Conservation (phyloP, 2,329 filamentous ascomycete species). For the Chaetothyriales sp. region DNA sequence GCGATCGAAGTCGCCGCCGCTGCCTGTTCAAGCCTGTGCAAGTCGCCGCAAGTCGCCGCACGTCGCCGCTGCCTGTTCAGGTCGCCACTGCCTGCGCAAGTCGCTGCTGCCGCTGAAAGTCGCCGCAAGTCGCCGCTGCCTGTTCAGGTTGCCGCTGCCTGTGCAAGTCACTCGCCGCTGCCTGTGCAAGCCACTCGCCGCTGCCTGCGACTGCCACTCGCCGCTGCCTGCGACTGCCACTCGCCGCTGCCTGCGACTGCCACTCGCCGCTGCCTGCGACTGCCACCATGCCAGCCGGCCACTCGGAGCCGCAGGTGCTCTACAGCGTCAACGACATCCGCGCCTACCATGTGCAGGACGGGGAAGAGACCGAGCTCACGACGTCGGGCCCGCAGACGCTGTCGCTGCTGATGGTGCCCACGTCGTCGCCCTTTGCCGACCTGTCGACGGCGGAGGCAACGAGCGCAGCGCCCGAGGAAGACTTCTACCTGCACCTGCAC, state of each 20-base stretch:
- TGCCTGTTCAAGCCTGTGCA: too few relatives aligned
- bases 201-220: too few relatives aligned
- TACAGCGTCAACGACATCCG: constrained; percentile 62
- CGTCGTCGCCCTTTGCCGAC: constrained; percentile 54
- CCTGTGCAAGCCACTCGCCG: background rate
- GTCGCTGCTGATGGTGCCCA: constrained; percentile 90
- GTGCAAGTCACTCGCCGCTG: background rate
- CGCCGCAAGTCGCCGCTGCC: too few relatives aligned
- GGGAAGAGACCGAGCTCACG: constrained; percentile 69
- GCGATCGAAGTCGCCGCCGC: background rate
- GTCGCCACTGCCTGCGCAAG: too few relatives aligned
- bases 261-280: background rate
- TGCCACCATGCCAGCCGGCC: constrained; percentile 27
- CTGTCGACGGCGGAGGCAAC: constrained; percentile 44
- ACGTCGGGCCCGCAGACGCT: constrained; percentile 78
- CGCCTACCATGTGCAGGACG: constrained; percentile 82
- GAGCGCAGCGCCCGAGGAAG: constrained; percentile 53
- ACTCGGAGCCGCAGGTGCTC: constrained; percentile 43
- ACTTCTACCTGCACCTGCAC: constrained; percentile 94
- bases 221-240: too few relatives aligned
- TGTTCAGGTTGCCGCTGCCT: background rate
- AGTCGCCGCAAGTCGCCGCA: too few relatives aligned
- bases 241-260: background rate
- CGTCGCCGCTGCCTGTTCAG: background rate
- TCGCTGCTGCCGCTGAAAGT: too few relatives aligned